Conservation (phyloP, 163 green algal genomes). For the Chloromonas sp. region DNA sequence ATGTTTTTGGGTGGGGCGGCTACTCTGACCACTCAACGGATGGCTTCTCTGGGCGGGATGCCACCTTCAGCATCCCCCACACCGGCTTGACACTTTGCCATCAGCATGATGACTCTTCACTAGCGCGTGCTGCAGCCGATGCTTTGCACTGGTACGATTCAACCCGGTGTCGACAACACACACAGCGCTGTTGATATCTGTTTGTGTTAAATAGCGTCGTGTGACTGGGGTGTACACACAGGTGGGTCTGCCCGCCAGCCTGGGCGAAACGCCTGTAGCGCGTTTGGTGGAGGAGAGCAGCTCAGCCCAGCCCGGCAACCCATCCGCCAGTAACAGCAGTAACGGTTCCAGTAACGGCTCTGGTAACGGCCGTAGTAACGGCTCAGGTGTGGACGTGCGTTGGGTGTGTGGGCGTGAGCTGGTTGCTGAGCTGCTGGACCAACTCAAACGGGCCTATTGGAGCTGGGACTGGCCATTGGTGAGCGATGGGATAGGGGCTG, state of each 20-base stretch:
- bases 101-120: background rate
- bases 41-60: too few species aligned
- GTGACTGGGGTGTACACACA: background rate
- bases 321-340: background rate
- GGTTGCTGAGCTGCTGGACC: slow-evolving; percentile 15
- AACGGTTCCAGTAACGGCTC: background rate
- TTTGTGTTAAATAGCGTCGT: background rate
- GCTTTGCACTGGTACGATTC: too few species aligned
- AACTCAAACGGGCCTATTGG: slow-evolving; percentile 23
- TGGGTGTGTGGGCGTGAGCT: slow-evolving; percentile 8
- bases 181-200: too few species aligned
- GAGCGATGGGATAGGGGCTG: background rate
- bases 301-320: background rate
- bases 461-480: slow-evolving; percentile 18
- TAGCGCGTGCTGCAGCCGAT: background rate
- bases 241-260: background rate
- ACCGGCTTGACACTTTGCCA: background rate
- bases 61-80: too few species aligned
- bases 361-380: too few species aligned
- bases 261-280: background rate
- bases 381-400: background rate
- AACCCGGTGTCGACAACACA: too few species aligned
- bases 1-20: too few species aligned
- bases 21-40: too few species aligned
- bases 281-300: background rate